Percentiles rank a stretch among this genome's conserved stretches.
Evolutionary conservation across 2,329 filamentous ascomycete species (phyloP).

Genomic region (Calonectria multiphialidica): DNA sequence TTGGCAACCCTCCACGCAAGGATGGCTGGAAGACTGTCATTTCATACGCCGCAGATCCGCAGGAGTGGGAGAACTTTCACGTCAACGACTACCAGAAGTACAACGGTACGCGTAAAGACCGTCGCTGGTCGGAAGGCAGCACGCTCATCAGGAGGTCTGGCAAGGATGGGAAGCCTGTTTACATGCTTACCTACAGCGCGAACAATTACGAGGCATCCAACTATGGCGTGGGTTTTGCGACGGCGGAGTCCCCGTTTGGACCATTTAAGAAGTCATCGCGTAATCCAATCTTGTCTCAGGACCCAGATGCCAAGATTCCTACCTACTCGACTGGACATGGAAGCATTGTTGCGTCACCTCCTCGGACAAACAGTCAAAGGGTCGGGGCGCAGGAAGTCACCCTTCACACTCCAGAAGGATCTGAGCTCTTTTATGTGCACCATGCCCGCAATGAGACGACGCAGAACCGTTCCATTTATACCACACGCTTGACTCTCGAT

Average conservation of each 20-base stretch:
- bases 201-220: slow-evolving; percentile 53
- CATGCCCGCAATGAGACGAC: slow-evolving; percentile 48
- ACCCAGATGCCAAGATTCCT: slow-evolving; percentile 41
- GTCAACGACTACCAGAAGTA: slow-evolving; percentile 48
- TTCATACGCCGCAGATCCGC: slow-evolving; percentile 49
- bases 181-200: slow-evolving; percentile 41
- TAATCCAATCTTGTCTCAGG: slow-evolving; percentile 49
- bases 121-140: slow-evolving; percentile 52
- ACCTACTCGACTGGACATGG: slow-evolving; percentile 51
- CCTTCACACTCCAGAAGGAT: slow-evolving; percentile 39
- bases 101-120: slow-evolving; percentile 50
- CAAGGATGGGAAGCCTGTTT: slow-evolving; percentile 41
- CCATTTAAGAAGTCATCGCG: slow-evolving; percentile 48
- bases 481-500: slow-evolving; percentile 47
- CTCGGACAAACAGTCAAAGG: slow-evolving; percentile 24
- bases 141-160: slow-evolving; percentile 43
- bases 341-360: slow-evolving; percentile 49
- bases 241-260: slow-evolving; percentile 46
- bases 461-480: slow-evolving; percentile 45
- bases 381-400: slow-evolving; percentile 49
- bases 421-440: slow-evolving; percentile 51
- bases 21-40: slow-evolving; percentile 53
- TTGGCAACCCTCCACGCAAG: slow-evolving; percentile 48
- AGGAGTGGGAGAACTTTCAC: slow-evolving; percentile 52
- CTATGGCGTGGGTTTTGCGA: slow-evolving; percentile 51